These are phyloP conservation scores for Cladochytrium tenue DNA, from an alignment of 371 early-diverging fungal genomes.

Conservation along the genomic window DNA sequence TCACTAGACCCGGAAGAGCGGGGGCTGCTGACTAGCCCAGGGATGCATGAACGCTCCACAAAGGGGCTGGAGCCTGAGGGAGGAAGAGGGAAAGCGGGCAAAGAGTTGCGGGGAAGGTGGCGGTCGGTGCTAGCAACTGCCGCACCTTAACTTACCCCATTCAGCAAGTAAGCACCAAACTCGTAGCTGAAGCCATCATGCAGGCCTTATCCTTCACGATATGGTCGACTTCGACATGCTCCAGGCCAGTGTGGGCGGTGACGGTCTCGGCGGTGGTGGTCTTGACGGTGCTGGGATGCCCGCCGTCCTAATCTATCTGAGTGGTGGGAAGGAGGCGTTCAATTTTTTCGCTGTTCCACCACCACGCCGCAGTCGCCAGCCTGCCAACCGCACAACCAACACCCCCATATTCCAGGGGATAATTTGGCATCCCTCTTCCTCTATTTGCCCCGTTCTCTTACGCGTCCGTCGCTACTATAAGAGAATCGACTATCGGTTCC, in stretches of 20 bases:
- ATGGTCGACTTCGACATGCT: constrained; percentile 85
- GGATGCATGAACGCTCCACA: too few relatives aligned
- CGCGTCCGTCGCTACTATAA: not conserved
- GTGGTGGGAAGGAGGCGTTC: not conserved
- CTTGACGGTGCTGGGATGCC: constrained; percentile 92
- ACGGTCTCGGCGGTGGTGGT: constrained; percentile 88
- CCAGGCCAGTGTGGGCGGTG: constrained; percentile 62
- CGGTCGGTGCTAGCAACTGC: too few relatives aligned
- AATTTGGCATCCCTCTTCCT: not conserved
- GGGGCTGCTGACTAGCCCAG: too few relatives aligned
- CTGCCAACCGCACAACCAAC: not conserved
- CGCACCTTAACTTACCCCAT: constrained; percentile 97
- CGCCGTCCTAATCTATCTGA: constrained; percentile 2
- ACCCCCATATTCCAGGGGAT: not conserved
- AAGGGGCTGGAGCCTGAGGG: too few relatives aligned
- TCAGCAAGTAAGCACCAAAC: constrained; percentile 87
- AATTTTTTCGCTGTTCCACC: not conserved
- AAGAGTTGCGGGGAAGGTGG: too few relatives aligned
- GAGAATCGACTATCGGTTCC: not conserved
- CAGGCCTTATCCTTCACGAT: constrained; percentile 82
- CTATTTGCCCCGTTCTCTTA: not conserved
- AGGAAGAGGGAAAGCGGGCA: too few relatives aligned
- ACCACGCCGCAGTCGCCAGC: not conserved
- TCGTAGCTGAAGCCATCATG: constrained; percentile 87
- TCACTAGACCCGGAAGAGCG: too few relatives aligned